These are phyloP conservation scores for Globisporangium acanthophoron DNA, from an alignment of 352 stramenopile genomes.

Conservation along the genomic window DNA sequence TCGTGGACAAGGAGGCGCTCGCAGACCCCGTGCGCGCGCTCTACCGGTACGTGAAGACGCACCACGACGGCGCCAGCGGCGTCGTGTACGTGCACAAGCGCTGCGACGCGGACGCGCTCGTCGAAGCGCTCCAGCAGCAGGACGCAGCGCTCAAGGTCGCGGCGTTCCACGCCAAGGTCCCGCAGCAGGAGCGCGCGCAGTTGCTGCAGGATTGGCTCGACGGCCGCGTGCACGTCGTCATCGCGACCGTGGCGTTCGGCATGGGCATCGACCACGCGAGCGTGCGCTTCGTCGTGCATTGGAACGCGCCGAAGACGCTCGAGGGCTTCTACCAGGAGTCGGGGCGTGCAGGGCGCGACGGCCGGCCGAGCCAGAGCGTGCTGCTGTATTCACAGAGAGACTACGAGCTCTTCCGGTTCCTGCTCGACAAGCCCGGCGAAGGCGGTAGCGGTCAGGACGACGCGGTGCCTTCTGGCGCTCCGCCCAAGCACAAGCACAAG, in stretches of 20 bases:
- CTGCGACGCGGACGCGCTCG: conserved; percentile 42
- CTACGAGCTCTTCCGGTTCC: conserved; percentile 42
- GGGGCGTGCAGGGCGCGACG: conserved; percentile 92
- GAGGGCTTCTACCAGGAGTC: conserved; percentile 97
- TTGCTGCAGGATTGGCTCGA: conserved; percentile 43
- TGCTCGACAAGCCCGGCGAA: conserved; percentile 28
- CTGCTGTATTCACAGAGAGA: conserved; percentile 68
- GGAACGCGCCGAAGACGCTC: conserved; percentile 83
- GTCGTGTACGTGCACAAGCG: conserved; percentile 57
- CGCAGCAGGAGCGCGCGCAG: conserved; percentile 25
- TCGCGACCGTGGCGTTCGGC: conserved; percentile 91
- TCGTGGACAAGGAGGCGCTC: conserved; percentile 43
- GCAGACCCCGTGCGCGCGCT: conserved; percentile 35
- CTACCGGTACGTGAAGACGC: conserved; percentile 33
- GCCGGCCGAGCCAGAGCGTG: conserved; percentile 76
- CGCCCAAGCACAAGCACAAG: conserved; percentile 10
- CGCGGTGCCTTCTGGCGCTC: not conserved
- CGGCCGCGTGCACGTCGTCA: conserved; percentile 69
- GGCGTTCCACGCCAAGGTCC: conserved; percentile 52
- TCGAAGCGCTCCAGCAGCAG: conserved; percentile 20
- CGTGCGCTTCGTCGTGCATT: conserved; percentile 89
- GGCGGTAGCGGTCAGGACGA: not conserved
- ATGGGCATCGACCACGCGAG: conserved; percentile 92
- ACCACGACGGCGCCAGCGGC: conserved; percentile 25
- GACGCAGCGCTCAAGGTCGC: conserved; percentile 24